Conservation (phyloP, 805 yeast species). For the Saccharomycopsis malanga region DNA sequence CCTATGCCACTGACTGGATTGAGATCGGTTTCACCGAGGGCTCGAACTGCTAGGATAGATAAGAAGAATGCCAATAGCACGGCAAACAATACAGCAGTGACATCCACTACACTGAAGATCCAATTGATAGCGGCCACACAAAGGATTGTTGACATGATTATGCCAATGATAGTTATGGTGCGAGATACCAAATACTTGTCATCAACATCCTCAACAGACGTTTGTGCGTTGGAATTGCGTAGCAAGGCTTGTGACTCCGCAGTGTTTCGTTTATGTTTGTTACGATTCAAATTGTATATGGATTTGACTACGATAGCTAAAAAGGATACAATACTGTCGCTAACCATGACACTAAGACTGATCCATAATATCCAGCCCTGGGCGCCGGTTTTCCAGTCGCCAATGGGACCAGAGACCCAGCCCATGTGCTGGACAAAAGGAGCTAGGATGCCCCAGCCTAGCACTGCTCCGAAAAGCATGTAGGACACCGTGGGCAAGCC, state of each 20-base stretch:
- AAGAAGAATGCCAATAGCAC: conserved; percentile 68
- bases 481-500: conserved; percentile 86
- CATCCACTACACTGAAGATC: conserved; percentile 64
- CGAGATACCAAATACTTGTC: conserved; percentile 46
- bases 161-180: conserved; percentile 49
- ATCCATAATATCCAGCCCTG: conserved; percentile 99
- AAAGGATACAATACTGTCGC: conserved; percentile 81
- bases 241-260: background rate
- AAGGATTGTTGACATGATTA: conserved; percentile 54
- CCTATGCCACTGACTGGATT: conserved; percentile 98
- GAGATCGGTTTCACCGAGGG: conserved; percentile 92
- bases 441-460: conserved; percentile 92
- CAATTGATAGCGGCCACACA: conserved; percentile 59
- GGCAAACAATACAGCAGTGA: conserved; percentile 62
- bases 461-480: conserved; percentile 81
- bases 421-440: conserved; percentile 62
- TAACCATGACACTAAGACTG: conserved; percentile 86
- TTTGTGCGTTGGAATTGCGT: conserved; percentile 1
- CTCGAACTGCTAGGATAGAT: conserved; percentile 84
- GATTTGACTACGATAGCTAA: conserved; percentile 50
- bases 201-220: conserved; percentile 25
- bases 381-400: conserved; percentile 89
- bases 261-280: background rate
- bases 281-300: conserved; percentile 21
- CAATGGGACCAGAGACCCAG: conserved; percentile 89